Conservation (phyloP, 345 rosid species). For the Angophora floribunda region DNA sequence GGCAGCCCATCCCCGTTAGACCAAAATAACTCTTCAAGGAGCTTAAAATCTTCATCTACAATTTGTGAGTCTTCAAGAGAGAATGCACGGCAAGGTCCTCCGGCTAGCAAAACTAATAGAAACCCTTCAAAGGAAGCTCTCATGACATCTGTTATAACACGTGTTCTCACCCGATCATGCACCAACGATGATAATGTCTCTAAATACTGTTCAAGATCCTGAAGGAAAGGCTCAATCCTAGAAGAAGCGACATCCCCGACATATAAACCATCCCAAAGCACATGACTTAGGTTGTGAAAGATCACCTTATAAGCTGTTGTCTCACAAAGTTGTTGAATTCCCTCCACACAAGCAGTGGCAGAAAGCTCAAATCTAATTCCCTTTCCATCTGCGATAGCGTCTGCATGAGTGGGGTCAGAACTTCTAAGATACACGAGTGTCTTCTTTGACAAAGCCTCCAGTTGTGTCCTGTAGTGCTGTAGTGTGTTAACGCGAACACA, state of each 20-base stretch:
- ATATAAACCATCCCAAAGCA: conserved; percentile 76
- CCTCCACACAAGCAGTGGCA: conserved; percentile 61
- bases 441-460: conserved; percentile 57
- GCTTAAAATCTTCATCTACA: conserved; percentile 77
- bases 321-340: conserved; percentile 71
- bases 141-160: conserved; percentile 77
- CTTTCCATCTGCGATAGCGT: conserved; percentile 28
- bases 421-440: conserved; percentile 44
- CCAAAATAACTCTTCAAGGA: conserved; percentile 76
- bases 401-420: conserved; percentile 38
- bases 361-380: conserved; percentile 63
- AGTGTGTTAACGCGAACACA: conserved; percentile 77
- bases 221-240: conserved; percentile 73
- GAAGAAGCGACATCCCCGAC: conserved; percentile 68
- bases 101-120: conserved; percentile 79
- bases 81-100: conserved; percentile 86
- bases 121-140: conserved; percentile 94
- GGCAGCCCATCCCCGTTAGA: conserved; percentile 94
- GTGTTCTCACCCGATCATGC: conserved; percentile 83
- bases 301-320: conserved; percentile 69
- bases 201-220: conserved; percentile 70
- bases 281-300: conserved; percentile 73
- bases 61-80: conserved; percentile 46
- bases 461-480: conserved; percentile 54
- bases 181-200: conserved; percentile 59